These are phyloP conservation scores for Hypoxylon fragiforme DNA, from an alignment of 495 filamentous ascomycete genomes.

Conservation along the genomic window DNA sequence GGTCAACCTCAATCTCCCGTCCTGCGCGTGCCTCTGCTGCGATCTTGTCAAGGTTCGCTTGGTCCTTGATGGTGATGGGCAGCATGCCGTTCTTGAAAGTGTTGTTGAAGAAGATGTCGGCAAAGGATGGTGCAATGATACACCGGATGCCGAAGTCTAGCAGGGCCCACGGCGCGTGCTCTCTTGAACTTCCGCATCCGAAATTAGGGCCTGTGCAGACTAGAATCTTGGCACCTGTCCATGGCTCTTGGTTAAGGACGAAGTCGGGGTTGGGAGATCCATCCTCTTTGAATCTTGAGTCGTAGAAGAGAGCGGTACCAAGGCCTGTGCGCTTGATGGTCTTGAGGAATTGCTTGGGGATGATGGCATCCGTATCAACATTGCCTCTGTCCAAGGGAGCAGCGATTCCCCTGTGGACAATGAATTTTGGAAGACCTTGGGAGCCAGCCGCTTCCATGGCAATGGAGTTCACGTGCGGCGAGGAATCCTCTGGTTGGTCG, in stretches of 20 bases:
- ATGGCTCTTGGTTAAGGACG: constrained; percentile 87
- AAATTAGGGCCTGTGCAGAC: constrained; percentile 95
- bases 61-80: constrained; percentile 74
- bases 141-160: constrained; percentile 95
- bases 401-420: constrained; percentile 78
- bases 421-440: constrained; percentile 80
- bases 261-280: constrained; percentile 78
- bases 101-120: constrained; percentile 99
- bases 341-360: constrained; percentile 98
- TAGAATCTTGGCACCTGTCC: constrained; percentile 83
- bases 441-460: constrained; percentile 56
- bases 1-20: constrained; percentile 87
- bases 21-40: constrained; percentile 81
- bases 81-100: constrained; percentile 99
- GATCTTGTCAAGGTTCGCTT: constrained; percentile 66
- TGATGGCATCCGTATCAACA: constrained; percentile 97
- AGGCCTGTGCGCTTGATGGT: constrained; percentile 98
- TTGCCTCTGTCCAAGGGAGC: constrained; percentile 87
- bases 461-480: constrained; percentile 60
- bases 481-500: constrained; percentile 74
- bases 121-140: constrained; percentile 89
- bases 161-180: constrained; percentile 97
- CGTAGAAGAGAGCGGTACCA: constrained; percentile 83
- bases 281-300: constrained; percentile 73
- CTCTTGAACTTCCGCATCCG: constrained; percentile 89